These are phyloP conservation scores for Xerocomellus chrysenteron DNA, from an alignment of 768 basidiomycete genomes.

Conservation along the genomic window DNA sequence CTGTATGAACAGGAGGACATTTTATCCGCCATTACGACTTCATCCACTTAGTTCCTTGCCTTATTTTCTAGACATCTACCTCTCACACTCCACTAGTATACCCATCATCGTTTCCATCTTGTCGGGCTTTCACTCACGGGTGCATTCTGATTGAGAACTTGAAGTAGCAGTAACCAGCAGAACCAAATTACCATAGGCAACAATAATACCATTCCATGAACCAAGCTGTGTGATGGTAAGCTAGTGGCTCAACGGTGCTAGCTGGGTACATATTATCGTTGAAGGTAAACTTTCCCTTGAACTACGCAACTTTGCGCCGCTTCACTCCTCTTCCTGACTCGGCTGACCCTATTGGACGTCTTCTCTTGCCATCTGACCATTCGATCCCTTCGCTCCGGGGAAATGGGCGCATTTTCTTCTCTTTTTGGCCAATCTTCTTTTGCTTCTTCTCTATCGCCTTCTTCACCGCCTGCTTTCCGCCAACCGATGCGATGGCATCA, in stretches of 20 bases:
- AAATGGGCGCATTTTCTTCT: constrained; percentile 83
- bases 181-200: constrained; percentile 29
- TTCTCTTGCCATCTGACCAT: constrained; percentile 11
- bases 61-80: constrained; percentile 24
- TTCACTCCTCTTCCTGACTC: constrained; percentile 16
- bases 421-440: constrained; percentile 83
- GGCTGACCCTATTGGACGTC: constrained; percentile 12
- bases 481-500: constrained; percentile 71
- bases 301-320: constrained; percentile 23
- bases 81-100: constrained; percentile 23
- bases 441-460: constrained; percentile 88
- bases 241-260: neutral
- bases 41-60: constrained; percentile 16
- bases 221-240: neutral
- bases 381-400: constrained; percentile 24
- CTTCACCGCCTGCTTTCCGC: constrained; percentile 79
- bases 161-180: constrained; percentile 28
- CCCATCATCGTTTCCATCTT: constrained; percentile 31
- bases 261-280: neutral
- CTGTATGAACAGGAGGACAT: constrained; percentile 67
- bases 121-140: constrained; percentile 22
- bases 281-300: neutral
- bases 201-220: constrained; percentile 24
- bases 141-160: constrained; percentile 27
- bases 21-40: constrained; percentile 22